Evolutionary conservation across 805 yeast species (phyloP), one percentile per base, ranked within the genome.

Genomic region (Ogataea naganishii): DNA sequence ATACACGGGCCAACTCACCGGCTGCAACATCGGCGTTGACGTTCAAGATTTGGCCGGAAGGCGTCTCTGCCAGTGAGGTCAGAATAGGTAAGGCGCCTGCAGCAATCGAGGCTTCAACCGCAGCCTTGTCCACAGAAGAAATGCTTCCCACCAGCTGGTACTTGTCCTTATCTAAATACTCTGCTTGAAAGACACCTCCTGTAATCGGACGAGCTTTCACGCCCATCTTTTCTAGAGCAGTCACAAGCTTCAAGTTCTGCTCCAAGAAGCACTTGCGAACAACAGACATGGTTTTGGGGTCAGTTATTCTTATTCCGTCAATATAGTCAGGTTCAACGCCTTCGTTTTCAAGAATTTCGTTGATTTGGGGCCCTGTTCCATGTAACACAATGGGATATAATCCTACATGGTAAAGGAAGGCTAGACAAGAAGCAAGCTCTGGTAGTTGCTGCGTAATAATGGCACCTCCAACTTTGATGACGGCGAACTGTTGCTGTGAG

Each of bases 11-110:
- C 42, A 92, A 69, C 60, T 92, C 97, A 46, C 96, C 94, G 26
- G 99, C 99, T 24, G 97, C 98, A 30, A 92, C 96, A 53, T 92
- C 99, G 6, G 99, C 99, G 53, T 92, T 92, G 37, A 92, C 97
- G 47, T 92, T 92, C 54, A 92, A 69, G 56, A 92, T 81, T 64
- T 92, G 99, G 20, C 99, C 98, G 3, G 92, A 83, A 12, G 92
- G 72, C 13, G 97, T 92, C 61, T 92, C 99, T 7, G 98, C 98
- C 45, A 92, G 62, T 2, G 97, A 89, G 1, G 99, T 92, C 51
- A 92, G 71, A 42, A 92, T 88, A 18, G 99, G 99, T 49, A 92
- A 68, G 32, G 95, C 94, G 31, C 99, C 99, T 7, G 96, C 95
- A 43, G 78, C 80, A 42, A 92, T 92, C 6, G 95, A 78, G 2